phyloP scores from a whole-genome alignment of 179 eudicot species.

The Drosera spatulata region DNA sequence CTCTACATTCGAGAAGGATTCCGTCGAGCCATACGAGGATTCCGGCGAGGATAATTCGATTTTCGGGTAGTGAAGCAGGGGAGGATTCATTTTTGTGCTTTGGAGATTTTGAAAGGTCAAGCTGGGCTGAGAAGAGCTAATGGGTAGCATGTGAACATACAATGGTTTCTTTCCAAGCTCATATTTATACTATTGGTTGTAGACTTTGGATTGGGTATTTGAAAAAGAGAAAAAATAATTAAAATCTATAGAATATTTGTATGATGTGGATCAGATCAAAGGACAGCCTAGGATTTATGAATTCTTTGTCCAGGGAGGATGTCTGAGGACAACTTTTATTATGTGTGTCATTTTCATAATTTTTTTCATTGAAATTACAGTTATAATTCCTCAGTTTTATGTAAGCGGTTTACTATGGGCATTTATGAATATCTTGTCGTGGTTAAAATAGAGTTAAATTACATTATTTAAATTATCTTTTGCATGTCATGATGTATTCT shows the following conservation, averaged over 20 bases:
- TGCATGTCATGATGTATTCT: too few relatives aligned
- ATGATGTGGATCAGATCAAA: neutral
- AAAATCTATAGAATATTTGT: neutral
- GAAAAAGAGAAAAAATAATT: too few relatives aligned
- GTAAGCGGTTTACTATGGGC: too few relatives aligned
- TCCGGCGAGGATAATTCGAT: constrained; percentile 12
- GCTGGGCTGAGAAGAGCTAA: neutral
- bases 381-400: too few relatives aligned
- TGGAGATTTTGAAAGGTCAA: neutral
- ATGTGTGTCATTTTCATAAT: constrained; percentile 4
- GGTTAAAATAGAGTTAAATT: too few relatives aligned
- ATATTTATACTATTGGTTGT: neutral
- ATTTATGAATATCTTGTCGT: too few relatives aligned
- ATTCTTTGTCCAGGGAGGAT: constrained; percentile 32
- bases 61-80: constrained; percentile 8
- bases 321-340: constrained; percentile 5
- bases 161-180: neutral
- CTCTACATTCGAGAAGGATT: constrained; percentile 21
- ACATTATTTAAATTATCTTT: too few relatives aligned
- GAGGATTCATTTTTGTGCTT: constrained; percentile 16
- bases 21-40: constrained; percentile 17
- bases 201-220: neutral
- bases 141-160: neutral
- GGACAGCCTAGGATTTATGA: constrained; percentile 11
- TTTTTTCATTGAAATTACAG: too few relatives aligned